phyloP scores from a whole-genome alignment of 1,284 basidiomycete species.

The Meripilus lineatus region DNA sequence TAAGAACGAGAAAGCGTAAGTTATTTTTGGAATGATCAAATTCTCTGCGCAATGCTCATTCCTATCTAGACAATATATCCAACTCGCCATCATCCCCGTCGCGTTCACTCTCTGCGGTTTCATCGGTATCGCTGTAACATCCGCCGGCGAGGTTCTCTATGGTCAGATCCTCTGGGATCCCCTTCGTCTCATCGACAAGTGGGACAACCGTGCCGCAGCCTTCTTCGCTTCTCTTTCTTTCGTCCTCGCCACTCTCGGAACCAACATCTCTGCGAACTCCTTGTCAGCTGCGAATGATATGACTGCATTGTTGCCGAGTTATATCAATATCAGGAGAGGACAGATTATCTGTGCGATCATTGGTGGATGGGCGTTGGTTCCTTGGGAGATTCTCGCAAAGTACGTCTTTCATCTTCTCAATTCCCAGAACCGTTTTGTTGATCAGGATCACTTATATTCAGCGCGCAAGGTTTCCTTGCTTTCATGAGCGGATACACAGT shows the following conservation, averaged over 20 bases:
- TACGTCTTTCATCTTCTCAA: constrained; percentile 14
- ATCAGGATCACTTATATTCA: constrained; percentile 21
- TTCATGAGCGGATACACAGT: constrained; percentile 72
- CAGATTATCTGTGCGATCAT: constrained; percentile 70
- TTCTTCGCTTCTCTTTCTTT: constrained; percentile 75
- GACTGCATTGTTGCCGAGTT: constrained; percentile 62
- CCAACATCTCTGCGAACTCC: constrained; percentile 74
- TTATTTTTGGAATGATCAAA: neutral
- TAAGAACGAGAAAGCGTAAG: constrained; percentile 53
- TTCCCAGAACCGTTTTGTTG: constrained; percentile 4
- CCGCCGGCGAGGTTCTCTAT: constrained; percentile 59
- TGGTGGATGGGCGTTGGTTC: constrained; percentile 58
- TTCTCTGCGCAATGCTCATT: constrained; percentile 1
- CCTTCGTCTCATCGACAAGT: constrained; percentile 52
- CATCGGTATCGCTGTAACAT: constrained; percentile 64
- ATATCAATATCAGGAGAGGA: constrained; percentile 73
- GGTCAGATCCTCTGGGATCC: constrained; percentile 50
- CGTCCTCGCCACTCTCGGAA: constrained; percentile 63
- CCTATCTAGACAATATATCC: constrained; percentile 53
- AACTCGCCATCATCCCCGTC: constrained; percentile 67
- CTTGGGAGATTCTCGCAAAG: constrained; percentile 52
- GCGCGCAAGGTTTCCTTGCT: constrained; percentile 42
- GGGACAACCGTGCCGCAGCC: constrained; percentile 73
- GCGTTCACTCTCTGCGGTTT: constrained; percentile 58
- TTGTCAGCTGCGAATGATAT: constrained; percentile 78